These are phyloP conservation scores for Leccinum longicurvipes DNA, from an alignment of 768 basidiomycete genomes.

Conservation along the genomic window DNA sequence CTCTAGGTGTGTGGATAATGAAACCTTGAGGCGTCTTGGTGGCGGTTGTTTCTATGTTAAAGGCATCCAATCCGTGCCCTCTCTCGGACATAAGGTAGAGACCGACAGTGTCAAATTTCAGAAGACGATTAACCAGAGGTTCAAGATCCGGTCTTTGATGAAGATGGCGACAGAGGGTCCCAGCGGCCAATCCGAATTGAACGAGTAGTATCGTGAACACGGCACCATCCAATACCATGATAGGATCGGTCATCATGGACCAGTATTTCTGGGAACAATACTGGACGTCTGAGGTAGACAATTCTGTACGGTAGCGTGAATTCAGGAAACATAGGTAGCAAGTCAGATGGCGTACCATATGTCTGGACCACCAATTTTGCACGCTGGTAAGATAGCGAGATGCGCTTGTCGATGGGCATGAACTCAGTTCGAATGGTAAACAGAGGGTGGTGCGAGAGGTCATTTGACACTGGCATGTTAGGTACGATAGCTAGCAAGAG, in stretches of 20 bases:
- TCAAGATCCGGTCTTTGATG: conserved; percentile 38
- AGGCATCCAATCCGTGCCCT: conserved; percentile 56
- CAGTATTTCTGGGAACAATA: conserved; percentile 48
- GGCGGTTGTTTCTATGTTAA: conserved; percentile 61
- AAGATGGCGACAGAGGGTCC: conserved; percentile 52
- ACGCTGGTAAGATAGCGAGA: conserved; percentile 47
- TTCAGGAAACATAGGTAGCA: too few species aligned
- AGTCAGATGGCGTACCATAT: background rate
- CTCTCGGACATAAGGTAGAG: conserved; percentile 53
- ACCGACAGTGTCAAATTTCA: conserved; percentile 52
- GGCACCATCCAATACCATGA: conserved; percentile 47
- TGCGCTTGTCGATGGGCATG: conserved; percentile 43
- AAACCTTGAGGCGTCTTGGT: conserved; percentile 48
- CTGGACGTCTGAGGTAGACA: conserved; percentile 47
- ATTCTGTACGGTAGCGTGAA: conserved; percentile 1
- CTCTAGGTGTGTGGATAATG: conserved; percentile 52
- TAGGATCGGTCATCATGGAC: conserved; percentile 54
- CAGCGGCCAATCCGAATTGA: conserved; percentile 50
- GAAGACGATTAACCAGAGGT: conserved; percentile 45
- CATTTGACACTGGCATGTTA: background rate
- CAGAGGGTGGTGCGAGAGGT: background rate
- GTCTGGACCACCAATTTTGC: conserved; percentile 42
- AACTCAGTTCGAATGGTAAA: conserved; percentile 34
- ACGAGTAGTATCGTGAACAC: conserved; percentile 52
- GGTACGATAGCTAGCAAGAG: background rate